These are phyloP conservation scores for Trypanosoma lewisi DNA, from an alignment of 208 protist species.

Conservation along the genomic window DNA sequence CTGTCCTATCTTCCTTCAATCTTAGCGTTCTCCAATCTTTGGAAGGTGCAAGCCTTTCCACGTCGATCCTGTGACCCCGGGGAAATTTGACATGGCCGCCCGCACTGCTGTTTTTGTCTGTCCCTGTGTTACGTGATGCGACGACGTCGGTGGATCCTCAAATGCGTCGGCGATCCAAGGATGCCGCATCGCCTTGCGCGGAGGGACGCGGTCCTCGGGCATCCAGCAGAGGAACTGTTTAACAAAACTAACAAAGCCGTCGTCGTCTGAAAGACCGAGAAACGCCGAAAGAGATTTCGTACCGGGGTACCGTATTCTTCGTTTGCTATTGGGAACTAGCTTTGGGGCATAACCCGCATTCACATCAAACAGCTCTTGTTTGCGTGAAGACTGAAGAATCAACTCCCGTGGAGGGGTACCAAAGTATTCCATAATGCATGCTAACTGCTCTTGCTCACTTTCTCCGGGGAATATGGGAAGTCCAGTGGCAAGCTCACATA, in stretches of 20 bases:
- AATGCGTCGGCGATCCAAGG: slow-evolving; percentile 67
- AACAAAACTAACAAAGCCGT: slow-evolving; percentile 73
- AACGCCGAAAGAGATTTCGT: slow-evolving; percentile 57
- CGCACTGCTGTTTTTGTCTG: background rate
- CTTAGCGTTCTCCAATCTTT: slow-evolving; percentile 19
- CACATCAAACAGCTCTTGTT: slow-evolving; percentile 50
- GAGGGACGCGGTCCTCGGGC: slow-evolving; percentile 43
- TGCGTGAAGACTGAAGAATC: slow-evolving; percentile 34
- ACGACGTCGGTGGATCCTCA: slow-evolving; percentile 4
- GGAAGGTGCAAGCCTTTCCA: slow-evolving; percentile 9
- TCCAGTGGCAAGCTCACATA: slow-evolving; percentile 92
- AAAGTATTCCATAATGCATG: slow-evolving; percentile 84
- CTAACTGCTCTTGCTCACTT: slow-evolving; percentile 79
- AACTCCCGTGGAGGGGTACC: slow-evolving; percentile 72
- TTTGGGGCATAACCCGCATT: slow-evolving; percentile 34
- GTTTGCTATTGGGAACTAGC: slow-evolving; percentile 35
- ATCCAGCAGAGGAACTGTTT: slow-evolving; percentile 69
- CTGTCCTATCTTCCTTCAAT: background rate
- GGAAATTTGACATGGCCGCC: background rate
- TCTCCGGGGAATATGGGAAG: slow-evolving; percentile 90
- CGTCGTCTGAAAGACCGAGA: slow-evolving; percentile 46
- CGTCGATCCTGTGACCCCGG: background rate
- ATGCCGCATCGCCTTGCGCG: slow-evolving; percentile 73
- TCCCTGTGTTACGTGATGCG: background rate
- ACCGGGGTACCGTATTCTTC: slow-evolving; percentile 35